Evolutionary conservation across 139 green algal species (phyloP).

Genomic region (Chlamydomonas urium): DNA sequence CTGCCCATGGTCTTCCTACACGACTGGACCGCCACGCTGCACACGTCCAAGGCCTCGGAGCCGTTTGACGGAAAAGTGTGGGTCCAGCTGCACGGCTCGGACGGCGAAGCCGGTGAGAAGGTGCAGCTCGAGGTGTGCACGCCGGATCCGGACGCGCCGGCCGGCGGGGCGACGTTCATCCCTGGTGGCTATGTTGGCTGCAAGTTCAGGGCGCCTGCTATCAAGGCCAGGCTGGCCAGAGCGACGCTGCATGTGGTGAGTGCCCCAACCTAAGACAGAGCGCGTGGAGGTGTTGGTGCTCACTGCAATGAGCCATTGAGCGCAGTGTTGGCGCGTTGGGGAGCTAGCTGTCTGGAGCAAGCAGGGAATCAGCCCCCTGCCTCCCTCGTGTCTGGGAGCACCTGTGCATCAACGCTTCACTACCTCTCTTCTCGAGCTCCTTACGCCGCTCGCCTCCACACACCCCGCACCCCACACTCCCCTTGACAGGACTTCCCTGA

Average conservation of each 20-base stretch:
- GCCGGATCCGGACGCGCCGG: background rate
- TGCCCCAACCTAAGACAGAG: too few relatives aligned
- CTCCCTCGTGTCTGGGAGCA: too few relatives aligned
- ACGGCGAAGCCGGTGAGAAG: background rate
- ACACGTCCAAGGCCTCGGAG: slow-evolving; percentile 5
- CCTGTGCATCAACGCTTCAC: too few relatives aligned
- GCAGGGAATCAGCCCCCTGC: too few relatives aligned
- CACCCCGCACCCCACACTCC: background rate
- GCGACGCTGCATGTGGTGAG: background rate
- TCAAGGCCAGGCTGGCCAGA: slow-evolving; percentile 3
- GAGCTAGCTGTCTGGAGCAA: too few relatives aligned
- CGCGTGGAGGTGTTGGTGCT: too few relatives aligned
- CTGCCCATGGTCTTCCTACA: background rate
- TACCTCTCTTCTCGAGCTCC: too few relatives aligned
- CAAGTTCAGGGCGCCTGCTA: background rate
- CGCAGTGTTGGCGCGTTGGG: too few relatives aligned
- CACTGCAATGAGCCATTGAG: too few relatives aligned
- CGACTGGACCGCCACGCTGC: background rate
- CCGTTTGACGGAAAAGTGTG: slow-evolving; percentile 17
- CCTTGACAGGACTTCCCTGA: background rate
- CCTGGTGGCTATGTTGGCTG: slow-evolving; percentile 1
- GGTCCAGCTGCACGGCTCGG: background rate
- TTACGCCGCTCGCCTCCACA: too few relatives aligned
- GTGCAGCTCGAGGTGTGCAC: background rate
- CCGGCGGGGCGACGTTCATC: background rate